Conservation (phyloP, 202 grass and related monocot species). For the Panicum hallii region DNA sequence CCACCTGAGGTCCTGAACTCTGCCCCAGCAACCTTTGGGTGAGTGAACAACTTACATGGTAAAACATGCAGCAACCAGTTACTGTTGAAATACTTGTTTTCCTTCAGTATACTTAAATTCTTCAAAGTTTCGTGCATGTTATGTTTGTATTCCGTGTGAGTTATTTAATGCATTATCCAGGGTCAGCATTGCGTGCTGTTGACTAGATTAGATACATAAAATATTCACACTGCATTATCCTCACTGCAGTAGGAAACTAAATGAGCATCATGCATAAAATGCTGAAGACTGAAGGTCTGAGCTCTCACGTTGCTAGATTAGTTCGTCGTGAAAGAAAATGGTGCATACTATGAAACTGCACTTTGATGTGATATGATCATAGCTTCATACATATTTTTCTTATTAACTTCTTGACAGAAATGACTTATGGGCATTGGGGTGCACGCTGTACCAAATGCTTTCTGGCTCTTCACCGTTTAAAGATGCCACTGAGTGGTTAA, state of each 20-base stretch:
- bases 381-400: constrained; percentile 15
- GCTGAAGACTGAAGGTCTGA: not conserved
- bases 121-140: constrained; percentile 13
- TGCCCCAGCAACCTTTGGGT: constrained; percentile 91
- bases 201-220: constrained; percentile 2
- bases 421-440: constrained; percentile 96
- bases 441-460: constrained; percentile 97
- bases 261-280: constrained; percentile 22
- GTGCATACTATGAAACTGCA: not conserved
- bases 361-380: constrained; percentile 21
- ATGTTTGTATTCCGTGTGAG: constrained; percentile 1
- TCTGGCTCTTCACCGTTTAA: constrained; percentile 96
- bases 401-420: constrained; percentile 69
- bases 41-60: constrained; percentile 45
- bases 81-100: constrained; percentile 15
- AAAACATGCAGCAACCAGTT: not conserved
- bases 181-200: constrained; percentile 3
- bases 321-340: not conserved
- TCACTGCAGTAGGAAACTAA: not conserved
- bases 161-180: constrained; percentile 11
- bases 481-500: constrained; percentile 95
- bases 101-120: not conserved
- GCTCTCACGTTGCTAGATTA: constrained; percentile 7
- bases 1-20: constrained; percentile 98
- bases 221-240: constrained; percentile 3